Evolutionary conservation across 1,139 yeast species (phyloP).

Genomic region (Trichomonascaceae sp.): DNA sequence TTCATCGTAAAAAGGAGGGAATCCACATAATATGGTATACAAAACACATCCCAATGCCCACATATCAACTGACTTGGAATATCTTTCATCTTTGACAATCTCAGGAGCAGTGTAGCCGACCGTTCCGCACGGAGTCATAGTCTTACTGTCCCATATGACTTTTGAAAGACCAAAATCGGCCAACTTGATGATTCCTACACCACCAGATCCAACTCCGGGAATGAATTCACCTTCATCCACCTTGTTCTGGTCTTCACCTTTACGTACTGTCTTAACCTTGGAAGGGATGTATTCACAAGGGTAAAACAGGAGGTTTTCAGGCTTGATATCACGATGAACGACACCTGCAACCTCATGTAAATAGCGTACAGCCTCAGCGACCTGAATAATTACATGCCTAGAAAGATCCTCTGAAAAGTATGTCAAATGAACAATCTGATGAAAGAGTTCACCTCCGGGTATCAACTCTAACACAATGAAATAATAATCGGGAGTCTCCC

Average conservation of each 20-base stretch:
- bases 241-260: slow-evolving; percentile 73
- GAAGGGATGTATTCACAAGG: slow-evolving; percentile 63
- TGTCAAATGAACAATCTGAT: slow-evolving; percentile 84
- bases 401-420: slow-evolving; percentile 83
- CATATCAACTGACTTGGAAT: slow-evolving; percentile 88
- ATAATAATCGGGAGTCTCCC: slow-evolving; percentile 58
- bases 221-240: slow-evolving; percentile 80
- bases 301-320: slow-evolving; percentile 80
- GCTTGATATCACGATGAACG: slow-evolving; percentile 93
- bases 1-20: slow-evolving; percentile 95
- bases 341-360: slow-evolving; percentile 78
- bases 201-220: slow-evolving; percentile 82
- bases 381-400: slow-evolving; percentile 77
- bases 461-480: slow-evolving; percentile 80
- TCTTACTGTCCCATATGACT: slow-evolving; percentile 59
- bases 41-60: slow-evolving; percentile 95
- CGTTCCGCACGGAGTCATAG: slow-evolving; percentile 87
- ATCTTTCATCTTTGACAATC: slow-evolving; percentile 77
- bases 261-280: slow-evolving; percentile 45
- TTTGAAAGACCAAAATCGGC: slow-evolving; percentile 95
- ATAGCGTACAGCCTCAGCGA: slow-evolving; percentile 75
- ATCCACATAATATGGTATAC: slow-evolving; percentile 86
- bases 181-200: slow-evolving; percentile 75
- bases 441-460: slow-evolving; percentile 92
- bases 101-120: slow-evolving; percentile 94